phyloP scores from a whole-genome alignment of 441 rosid species.

The Syzygium malaccense region DNA sequence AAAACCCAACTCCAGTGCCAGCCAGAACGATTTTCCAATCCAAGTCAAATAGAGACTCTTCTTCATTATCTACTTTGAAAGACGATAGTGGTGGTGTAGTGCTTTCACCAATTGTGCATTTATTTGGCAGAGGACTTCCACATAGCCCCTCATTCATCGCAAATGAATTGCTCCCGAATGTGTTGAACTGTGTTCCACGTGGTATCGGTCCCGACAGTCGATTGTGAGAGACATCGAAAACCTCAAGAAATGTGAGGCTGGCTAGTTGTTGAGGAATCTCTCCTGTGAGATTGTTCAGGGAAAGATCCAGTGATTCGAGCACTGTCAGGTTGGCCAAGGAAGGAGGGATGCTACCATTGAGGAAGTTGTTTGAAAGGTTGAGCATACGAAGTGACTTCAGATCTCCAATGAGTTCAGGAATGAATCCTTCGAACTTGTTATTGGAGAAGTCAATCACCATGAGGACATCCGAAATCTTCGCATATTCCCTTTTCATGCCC shows the following conservation, averaged over 20 bases:
- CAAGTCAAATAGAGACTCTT: neutral
- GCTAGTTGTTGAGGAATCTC: neutral
- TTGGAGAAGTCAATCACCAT: neutral
- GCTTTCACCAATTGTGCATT: neutral
- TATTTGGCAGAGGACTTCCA: neutral
- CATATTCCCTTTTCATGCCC: accelerated
- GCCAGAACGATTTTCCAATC: neutral
- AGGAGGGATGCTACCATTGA: neutral
- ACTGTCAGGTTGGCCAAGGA: too few relatives aligned
- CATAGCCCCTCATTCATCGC: neutral
- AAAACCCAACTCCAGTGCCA: accelerated
- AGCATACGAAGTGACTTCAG: accelerated
- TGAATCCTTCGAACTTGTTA: neutral
- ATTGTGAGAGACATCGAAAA: neutral
- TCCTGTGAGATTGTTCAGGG: too few relatives aligned
- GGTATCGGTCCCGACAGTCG: neutral
- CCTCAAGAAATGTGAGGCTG: accelerated
- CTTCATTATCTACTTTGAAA: neutral
- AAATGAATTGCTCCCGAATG: neutral
- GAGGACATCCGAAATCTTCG: accelerated
- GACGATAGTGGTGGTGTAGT: neutral
- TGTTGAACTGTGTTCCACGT: accelerated
- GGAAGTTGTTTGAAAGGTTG: neutral
- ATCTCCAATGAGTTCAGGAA: neutral
- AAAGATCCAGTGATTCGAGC: too few relatives aligned